phyloP scores from a whole-genome alignment of 805 yeast genomes.

The Sugiyamaella boreocaroliniensis region DNA sequence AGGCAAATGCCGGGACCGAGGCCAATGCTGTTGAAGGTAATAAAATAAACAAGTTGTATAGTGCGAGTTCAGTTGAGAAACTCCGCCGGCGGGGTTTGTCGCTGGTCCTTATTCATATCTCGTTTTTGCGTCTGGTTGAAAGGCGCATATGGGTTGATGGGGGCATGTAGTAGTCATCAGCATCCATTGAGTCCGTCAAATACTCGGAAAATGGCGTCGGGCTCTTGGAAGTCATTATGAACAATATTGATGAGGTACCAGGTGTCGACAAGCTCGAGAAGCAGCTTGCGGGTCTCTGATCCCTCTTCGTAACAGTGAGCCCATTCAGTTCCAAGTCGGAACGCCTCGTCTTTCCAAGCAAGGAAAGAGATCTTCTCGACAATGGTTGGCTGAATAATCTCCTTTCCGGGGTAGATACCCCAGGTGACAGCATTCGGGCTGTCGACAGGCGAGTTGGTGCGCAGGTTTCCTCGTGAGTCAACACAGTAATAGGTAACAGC shows the following conservation, averaged over 20 bases:
- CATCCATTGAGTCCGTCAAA: constrained; percentile 2
- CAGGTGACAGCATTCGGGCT: constrained; percentile 94
- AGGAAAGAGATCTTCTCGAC: constrained; percentile 86
- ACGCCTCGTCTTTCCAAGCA: constrained; percentile 97
- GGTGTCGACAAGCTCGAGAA: constrained; percentile 44
- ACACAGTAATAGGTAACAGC: constrained; percentile 75
- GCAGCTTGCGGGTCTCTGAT: constrained; percentile 35
- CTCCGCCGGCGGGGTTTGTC: background rate
- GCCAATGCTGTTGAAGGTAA: background rate
- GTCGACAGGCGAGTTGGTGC: constrained; percentile 64
- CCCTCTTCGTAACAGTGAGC: constrained; percentile 29
- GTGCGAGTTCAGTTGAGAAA: background rate
- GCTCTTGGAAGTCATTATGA: constrained; percentile 62
- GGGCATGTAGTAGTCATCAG: background rate
- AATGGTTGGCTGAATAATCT: constrained; percentile 90
- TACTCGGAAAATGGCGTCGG: constrained; percentile 24
- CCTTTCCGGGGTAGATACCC: constrained; percentile 97
- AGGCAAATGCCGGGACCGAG: background rate
- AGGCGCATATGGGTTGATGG: background rate
- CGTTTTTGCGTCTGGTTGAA: background rate
- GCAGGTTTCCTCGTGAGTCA: constrained; percentile 47
- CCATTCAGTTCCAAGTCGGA: constrained; percentile 80
- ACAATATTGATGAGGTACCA: constrained; percentile 82
- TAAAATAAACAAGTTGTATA: background rate
- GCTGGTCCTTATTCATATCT: background rate